These are phyloP conservation scores for Phlyctochytrium arcticum DNA, from an alignment of 192 early-diverging fungal genomes.

Conservation along the genomic window DNA sequence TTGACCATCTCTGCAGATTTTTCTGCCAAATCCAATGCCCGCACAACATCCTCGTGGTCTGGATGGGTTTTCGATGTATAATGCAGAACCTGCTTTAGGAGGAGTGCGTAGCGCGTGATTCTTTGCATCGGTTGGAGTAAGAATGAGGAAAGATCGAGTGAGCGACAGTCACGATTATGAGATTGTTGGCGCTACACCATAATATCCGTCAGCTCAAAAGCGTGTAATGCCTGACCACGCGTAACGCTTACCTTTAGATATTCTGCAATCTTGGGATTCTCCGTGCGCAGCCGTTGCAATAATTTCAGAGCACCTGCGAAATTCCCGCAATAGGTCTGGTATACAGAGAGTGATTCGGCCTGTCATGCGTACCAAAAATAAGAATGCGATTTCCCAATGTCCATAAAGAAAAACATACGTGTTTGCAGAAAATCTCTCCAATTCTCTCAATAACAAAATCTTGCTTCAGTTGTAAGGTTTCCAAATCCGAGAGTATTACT, in stretches of 20 bases:
- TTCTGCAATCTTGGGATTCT: slow-evolving; percentile 49
- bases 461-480: slow-evolving; percentile 50
- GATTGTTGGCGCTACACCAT: slow-evolving; percentile 48
- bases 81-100: slow-evolving; percentile 53
- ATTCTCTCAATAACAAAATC: slow-evolving; percentile 49
- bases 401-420: slow-evolving; percentile 17
- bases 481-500: slow-evolving; percentile 65
- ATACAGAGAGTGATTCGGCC: slow-evolving; percentile 53
- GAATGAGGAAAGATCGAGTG: slow-evolving; percentile 73
- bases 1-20: slow-evolving; percentile 43
- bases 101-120: slow-evolving; percentile 54
- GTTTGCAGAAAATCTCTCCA: slow-evolving; percentile 37
- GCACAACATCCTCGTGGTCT: slow-evolving; percentile 39
- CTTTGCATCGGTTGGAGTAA: slow-evolving; percentile 60
- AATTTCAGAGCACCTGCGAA: slow-evolving; percentile 59
- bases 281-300: slow-evolving; percentile 49
- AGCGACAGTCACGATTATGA: slow-evolving; percentile 58
- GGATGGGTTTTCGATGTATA: slow-evolving; percentile 49
- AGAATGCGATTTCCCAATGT: too few species aligned
- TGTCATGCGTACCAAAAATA: too few species aligned
- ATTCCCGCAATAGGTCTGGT: slow-evolving; percentile 64
- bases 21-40: slow-evolving; percentile 42
- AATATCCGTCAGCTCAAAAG: slow-evolving; percentile 1
- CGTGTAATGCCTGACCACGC: not conserved
- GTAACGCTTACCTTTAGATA: slow-evolving; percentile 58